Conservation (phyloP, 2,329 filamentous ascomycete species). For the Pseudogymnoascus pannorum region DNA sequence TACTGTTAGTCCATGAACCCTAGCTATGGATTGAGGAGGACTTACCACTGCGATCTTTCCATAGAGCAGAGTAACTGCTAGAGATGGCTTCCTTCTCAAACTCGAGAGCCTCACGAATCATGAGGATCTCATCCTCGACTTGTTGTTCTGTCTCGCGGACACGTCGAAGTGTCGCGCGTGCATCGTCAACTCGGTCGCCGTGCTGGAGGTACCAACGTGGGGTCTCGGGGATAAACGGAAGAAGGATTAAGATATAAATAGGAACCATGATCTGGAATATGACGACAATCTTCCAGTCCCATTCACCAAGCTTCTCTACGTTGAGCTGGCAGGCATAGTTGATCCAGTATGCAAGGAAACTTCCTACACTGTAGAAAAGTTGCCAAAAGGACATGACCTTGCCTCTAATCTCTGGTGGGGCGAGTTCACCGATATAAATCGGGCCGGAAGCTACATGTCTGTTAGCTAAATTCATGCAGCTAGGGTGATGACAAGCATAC, state of each 20-base stretch:
- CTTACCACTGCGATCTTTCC: conserved; percentile 51
- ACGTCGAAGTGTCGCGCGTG: conserved; percentile 46
- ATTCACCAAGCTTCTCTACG: conserved; percentile 50
- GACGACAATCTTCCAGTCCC: conserved; percentile 68
- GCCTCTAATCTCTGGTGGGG: conserved; percentile 56
- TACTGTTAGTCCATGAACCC: no score
- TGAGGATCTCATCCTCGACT: conserved; percentile 57
- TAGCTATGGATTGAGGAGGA: no score
- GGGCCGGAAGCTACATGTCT: conserved; percentile 49
- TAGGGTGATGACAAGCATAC: conserved; percentile 28
- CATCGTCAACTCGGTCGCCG: conserved; percentile 51
- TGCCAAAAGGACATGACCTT: conserved; percentile 66
- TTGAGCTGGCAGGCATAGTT: conserved; percentile 56
- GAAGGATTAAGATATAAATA: conserved; percentile 49
- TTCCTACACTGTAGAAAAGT: conserved; percentile 58
- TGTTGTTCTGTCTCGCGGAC: conserved; percentile 59
- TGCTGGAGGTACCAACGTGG: conserved; percentile 63
- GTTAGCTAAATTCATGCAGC: conserved; percentile 1
- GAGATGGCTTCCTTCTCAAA: conserved; percentile 65
- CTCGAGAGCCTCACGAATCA: conserved; percentile 61
- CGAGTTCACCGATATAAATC: conserved; percentile 64
- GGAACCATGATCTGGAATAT: conserved; percentile 68
- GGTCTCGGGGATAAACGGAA: conserved; percentile 61
- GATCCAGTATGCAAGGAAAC: conserved; percentile 59
- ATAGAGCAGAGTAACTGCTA: conserved; percentile 55